Evolutionary conservation across 305 asterid genomes (phyloP).

Genomic region (Fraxinus angustifolia): DNA sequence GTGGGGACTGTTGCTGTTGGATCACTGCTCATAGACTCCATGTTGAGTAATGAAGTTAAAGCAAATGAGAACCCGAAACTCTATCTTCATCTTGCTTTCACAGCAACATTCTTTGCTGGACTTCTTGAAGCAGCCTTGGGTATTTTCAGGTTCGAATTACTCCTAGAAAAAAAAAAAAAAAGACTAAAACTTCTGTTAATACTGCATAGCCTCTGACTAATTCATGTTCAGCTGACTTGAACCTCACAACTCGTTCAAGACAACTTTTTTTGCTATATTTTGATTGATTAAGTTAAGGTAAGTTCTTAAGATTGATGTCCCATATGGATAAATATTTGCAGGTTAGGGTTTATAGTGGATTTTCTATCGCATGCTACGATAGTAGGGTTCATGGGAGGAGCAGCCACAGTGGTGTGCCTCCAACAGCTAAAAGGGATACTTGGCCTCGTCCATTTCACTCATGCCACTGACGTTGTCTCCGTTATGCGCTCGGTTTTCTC

Average conservation of each 20-base stretch:
- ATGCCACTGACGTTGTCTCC: conserved; percentile 64
- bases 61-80: conserved; percentile 54
- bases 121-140: conserved; percentile 64
- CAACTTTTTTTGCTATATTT: background rate
- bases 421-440: conserved; percentile 74
- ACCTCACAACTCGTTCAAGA: background rate
- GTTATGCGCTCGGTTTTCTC: conserved; percentile 72
- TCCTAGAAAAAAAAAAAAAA: no score
- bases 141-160: conserved; percentile 50
- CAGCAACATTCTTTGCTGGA: conserved; percentile 83
- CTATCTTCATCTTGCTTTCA: conserved; percentile 82
- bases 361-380: conserved; percentile 94
- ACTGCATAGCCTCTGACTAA: no score
- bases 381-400: conserved; percentile 95
- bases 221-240: no score
- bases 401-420: conserved; percentile 83
- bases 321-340: conserved; percentile 21
- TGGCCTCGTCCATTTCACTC: conserved; percentile 81
- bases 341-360: conserved; percentile 91
- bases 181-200: no score
- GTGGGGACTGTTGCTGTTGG: conserved; percentile 96
- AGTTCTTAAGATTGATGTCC: background rate
- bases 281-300: background rate
- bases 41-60: conserved; percentile 65
- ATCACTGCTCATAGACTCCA: conserved; percentile 68